Base-by-base conservation (phyloP, 148 eudicot species). In the Vaccinium macrocarpon region DNA sequence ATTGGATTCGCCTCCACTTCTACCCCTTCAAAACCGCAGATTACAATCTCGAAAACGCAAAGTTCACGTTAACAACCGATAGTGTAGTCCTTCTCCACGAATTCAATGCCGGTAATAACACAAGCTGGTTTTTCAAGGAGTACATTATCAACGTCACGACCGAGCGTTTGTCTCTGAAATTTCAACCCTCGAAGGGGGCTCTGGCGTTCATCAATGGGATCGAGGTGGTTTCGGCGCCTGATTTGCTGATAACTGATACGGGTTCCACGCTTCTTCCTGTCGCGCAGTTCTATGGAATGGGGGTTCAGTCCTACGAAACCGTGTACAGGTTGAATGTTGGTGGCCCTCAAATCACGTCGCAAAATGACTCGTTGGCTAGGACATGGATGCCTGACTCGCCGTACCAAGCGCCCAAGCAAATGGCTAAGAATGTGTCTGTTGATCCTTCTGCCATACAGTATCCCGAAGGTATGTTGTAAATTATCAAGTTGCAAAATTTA, bases 1-100 rank as follows among this genome's bases (percentile, higher is more conserved):
- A 95, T 88, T 95, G 97, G 98, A 84, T 94, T 35, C 89, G 98
- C n/a, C 92, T 95, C 29, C 93, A 94, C 77, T 95, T 95, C 80
- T 83, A 85, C 32, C 94, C 98, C 0, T 38, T 94, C 2, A 73
- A 88, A 5, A 91, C 83, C 66, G 76, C 90, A 14, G 91, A 90
- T 8, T 87, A 84, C 82, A 89, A 95, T 29, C 91, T 95, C 5
- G 87, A 89, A 2, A 82, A 88, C 1, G 91, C 98, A 0, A 87
- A 87, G 10, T 94, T 95, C 72, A 81, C 81, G 5, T 95, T 95
- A 46, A 88, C 46, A 46, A 89, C 95, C 9, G 89, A 90, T n/a
- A 53, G 84, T 15, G 83, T 91, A 27, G 92, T 94, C 51, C 89
- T 95, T 3, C 80, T 95, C 8, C 91, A 92, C 64, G 88, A 89